Percentiles rank a stretch among this genome's conserved stretches.
Conservation (phyloP, 2,329 filamentous ascomycete genomes). For the Thelonectria rubi region DNA sequence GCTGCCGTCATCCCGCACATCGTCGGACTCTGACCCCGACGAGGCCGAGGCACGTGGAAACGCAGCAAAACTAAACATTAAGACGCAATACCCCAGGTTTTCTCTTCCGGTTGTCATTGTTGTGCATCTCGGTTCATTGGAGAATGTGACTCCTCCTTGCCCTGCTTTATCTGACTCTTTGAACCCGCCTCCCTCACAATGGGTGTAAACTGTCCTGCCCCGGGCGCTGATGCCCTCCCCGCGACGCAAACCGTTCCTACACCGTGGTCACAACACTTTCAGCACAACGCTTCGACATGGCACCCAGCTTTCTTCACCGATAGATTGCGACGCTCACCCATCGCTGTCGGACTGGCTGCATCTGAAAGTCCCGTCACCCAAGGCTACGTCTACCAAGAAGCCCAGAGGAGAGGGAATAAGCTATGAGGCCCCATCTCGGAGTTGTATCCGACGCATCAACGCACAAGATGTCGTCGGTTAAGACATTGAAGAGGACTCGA, state of each 20-base stretch:
- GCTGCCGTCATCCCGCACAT: slow-evolving; percentile 14
- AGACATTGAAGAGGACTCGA: background rate
- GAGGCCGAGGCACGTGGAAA: slow-evolving; percentile 26
- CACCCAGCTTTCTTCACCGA: slow-evolving; percentile 83
- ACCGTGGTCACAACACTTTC: slow-evolving; percentile 16
- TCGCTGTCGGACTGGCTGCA: slow-evolving; percentile 39
- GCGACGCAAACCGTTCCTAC: slow-evolving; percentile 25
- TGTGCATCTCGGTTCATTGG: background rate
- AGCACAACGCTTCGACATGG: slow-evolving; percentile 59
- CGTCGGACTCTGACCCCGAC: slow-evolving; percentile 16
- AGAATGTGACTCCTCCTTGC: slow-evolving; percentile 14
- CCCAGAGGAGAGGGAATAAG: slow-evolving; percentile 44
- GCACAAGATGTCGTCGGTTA: slow-evolving; percentile 6
- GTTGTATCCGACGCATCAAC: slow-evolving; percentile 10
- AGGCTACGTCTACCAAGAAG: slow-evolving; percentile 68
- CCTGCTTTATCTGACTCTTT: background rate
- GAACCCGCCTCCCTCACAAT: slow-evolving; percentile 6
- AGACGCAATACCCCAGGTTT: slow-evolving; percentile 7
- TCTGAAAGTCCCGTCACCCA: slow-evolving; percentile 62
- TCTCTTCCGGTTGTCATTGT: background rate
- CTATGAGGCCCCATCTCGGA: slow-evolving; percentile 45
- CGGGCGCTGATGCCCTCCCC: slow-evolving; percentile 14
- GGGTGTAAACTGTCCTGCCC: slow-evolving; percentile 10
- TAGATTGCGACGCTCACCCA: slow-evolving; percentile 65
- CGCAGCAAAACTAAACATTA: slow-evolving; percentile 5